Percentiles rank a stretch among this genome's conserved stretches.
phyloP scores from a whole-genome alignment of 345 rosid species.

The Camelina laxa region DNA sequence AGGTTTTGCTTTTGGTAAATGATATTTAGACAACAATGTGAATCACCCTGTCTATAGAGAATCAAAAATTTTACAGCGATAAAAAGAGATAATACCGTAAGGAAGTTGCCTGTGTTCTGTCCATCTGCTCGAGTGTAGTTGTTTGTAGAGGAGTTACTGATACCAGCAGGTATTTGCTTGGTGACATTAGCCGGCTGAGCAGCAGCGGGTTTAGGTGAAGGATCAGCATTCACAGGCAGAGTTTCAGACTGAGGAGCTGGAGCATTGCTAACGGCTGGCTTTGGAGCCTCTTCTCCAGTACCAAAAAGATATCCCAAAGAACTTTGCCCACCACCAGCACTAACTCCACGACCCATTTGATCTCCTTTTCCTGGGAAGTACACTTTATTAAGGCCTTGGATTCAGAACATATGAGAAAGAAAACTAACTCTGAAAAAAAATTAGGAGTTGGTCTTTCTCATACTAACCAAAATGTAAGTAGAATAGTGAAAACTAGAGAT shows the following conservation, averaged over 20 bases:
- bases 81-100: conserved; percentile 54
- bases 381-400: too few species aligned
- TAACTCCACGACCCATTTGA: conserved; percentile 79
- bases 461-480: too few species aligned
- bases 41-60: too few species aligned
- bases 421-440: too few species aligned
- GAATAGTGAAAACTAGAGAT: too few species aligned
- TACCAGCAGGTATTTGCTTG: conserved; percentile 74
- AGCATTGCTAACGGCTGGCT: conserved; percentile 49
- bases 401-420: too few species aligned
- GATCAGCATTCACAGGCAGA: conserved; percentile 35
- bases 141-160: conserved; percentile 62
- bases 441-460: too few species aligned
- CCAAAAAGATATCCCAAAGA: conserved; percentile 86
- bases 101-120: conserved; percentile 82
- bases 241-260: conserved; percentile 48
- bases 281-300: conserved; percentile 67
- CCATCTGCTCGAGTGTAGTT: conserved; percentile 82
- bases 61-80: too few species aligned
- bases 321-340: conserved; percentile 89
- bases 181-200: conserved; percentile 51
- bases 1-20: neutral
- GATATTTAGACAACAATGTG: neutral
- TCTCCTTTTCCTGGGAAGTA: conserved; percentile 8
- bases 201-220: conserved; percentile 52